Base-by-base conservation (phyloP, 78 protist species). In the Dictyostelium purpureum region DNA sequence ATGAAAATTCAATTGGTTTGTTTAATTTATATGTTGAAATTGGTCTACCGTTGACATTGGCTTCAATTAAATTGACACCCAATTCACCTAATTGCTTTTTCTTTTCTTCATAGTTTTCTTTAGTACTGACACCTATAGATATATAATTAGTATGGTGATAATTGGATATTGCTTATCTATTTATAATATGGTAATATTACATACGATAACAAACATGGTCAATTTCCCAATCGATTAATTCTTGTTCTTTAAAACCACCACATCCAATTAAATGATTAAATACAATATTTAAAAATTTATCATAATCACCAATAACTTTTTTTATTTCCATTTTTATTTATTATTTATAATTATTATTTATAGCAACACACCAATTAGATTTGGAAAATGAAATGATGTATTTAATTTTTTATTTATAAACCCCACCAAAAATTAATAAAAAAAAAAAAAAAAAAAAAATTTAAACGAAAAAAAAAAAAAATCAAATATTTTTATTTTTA, bases 181-280 rank as follows among this genome's bases (percentile, higher is more conserved):
- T n/a, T n/a, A n/a, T n/a, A n/a, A n/a, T n/a, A n/a, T n/a, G n/a
- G n/a, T n/a, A n/a, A n/a, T n/a, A n/a, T n/a, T n/a, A n/a, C n/a
- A n/a, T n/a, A n/a, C 91, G 56, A 67, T 85, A 85, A 45, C 91
- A 85, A 33, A 85, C 16, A 73, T 85, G 91, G 59, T 85, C 91
- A 19, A 67, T 35, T 37, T 45, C 52, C 2, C 37, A 73, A 43
- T 43, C 19, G 9, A 38, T 35, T 12, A 85, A 16, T 33, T 70
- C 76, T 14, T 35, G 16, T 11, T 51, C 65, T 14, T 31, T 49
- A 19, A 85, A 42, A 18, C 81, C 80, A 12, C 21, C 51, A 33
- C 47, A n/a, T 9, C 45, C 19, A 2, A 71, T 26, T 26, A 56
- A 51, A 43, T 35, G 38, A 37, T 38, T 49, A 51, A 85, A 59